Percentiles rank a stretch among this genome's conserved stretches.
Evolutionary conservation across 2,329 filamentous ascomycete genomes (phyloP).

Genomic region (Arthrocladium fulminans): DNA sequence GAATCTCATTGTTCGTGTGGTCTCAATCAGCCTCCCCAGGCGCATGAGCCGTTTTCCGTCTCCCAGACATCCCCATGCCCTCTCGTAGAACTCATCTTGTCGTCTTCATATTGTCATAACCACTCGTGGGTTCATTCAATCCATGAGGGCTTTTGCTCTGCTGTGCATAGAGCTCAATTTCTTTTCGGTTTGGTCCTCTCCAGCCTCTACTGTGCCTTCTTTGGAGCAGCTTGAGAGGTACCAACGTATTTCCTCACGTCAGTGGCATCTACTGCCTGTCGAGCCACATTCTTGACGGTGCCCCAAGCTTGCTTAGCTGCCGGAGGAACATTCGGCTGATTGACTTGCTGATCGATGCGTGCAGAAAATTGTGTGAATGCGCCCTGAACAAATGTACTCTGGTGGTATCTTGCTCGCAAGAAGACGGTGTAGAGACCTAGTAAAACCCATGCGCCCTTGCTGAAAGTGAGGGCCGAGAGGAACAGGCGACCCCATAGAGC

Average conservation of each 20-base stretch:
- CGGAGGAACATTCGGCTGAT: slow-evolving; percentile 79
- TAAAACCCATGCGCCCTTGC: slow-evolving; percentile 83
- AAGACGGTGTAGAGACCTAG: slow-evolving; percentile 80
- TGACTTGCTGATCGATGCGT: slow-evolving; percentile 70
- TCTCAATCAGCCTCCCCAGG: too few species aligned
- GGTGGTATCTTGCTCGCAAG: slow-evolving; percentile 77
- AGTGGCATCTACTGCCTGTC: slow-evolving; percentile 69
- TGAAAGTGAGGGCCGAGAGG: slow-evolving; percentile 74
- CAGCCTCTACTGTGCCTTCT: slow-evolving; percentile 41
- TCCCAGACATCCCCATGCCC: not conserved
- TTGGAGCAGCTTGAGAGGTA: slow-evolving; percentile 32
- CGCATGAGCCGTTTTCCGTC: too few species aligned
- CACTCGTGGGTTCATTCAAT: not conserved
- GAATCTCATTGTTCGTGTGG: too few species aligned
- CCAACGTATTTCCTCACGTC: slow-evolving; percentile 66
- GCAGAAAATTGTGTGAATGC: slow-evolving; percentile 64
- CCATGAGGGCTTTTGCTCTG: not conserved
- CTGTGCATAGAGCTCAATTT: not conserved
- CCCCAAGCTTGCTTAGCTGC: slow-evolving; percentile 72
- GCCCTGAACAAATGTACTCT: slow-evolving; percentile 87
- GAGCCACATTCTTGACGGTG: slow-evolving; percentile 60
- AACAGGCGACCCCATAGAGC: slow-evolving; percentile 75
- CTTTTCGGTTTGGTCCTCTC: not conserved
- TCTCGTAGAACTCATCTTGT: not conserved
- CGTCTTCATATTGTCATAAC: not conserved